phyloP scores from a whole-genome alignment of 2,329 filamentous ascomycete species.

The Aspergillus nomiae region DNA sequence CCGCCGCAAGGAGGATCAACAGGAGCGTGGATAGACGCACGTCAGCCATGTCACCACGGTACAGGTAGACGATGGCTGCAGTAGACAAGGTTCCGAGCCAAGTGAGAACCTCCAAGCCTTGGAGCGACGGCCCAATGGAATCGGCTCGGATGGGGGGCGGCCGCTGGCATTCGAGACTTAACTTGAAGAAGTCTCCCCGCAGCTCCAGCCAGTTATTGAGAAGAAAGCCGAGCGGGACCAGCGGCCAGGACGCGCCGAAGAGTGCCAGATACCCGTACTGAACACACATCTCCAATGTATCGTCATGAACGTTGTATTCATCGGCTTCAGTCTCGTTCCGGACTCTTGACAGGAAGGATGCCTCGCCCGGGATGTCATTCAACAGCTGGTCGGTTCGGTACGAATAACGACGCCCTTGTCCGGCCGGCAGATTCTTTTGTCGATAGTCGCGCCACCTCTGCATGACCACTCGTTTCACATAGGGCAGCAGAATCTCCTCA shows the following conservation, averaged over 20 bases:
- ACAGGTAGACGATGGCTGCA: conserved; percentile 85
- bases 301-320: conserved; percentile 83
- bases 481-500: conserved; percentile 82
- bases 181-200: conserved; percentile 90
- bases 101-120: conserved; percentile 82
- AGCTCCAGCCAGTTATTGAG: conserved; percentile 97
- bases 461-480: conserved; percentile 75
- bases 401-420: conserved; percentile 31
- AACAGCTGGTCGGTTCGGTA: conserved; percentile 48
- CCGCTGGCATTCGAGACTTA: conserved; percentile 83
- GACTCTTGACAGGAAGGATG: conserved; percentile 76
- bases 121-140: conserved; percentile 90
- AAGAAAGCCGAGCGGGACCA: conserved; percentile 86
- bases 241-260: conserved; percentile 91
- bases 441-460: conserved; percentile 62
- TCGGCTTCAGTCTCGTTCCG: conserved; percentile 80
- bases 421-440: conserved; percentile 32
- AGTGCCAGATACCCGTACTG: conserved; percentile 87
- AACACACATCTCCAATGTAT: conserved; percentile 92
- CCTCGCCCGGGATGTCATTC: conserved; percentile 75
- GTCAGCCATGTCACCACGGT: conserved; percentile 67
- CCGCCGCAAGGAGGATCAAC: conserved; percentile 75
- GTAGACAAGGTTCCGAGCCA: conserved; percentile 92
- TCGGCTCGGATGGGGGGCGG: conserved; percentile 89
- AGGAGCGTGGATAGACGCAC: conserved; percentile 78